Evolutionary conservation across 2,329 filamentous ascomycete species (phyloP), one percentile per base, ranked within the genome.

Genomic region (Paradendryphiella salina): DNA sequence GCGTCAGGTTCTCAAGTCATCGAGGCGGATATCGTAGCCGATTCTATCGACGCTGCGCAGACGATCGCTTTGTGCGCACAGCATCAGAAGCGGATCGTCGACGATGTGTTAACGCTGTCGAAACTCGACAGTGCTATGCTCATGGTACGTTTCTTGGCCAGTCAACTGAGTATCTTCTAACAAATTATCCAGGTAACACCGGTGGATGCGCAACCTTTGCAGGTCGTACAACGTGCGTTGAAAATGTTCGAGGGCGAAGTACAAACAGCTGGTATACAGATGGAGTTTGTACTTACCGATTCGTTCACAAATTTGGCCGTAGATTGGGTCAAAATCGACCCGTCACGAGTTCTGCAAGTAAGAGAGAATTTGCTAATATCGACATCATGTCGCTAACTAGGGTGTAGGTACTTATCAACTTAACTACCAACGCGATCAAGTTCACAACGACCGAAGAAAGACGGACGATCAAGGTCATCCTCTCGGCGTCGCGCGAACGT

Each of bases 181-280:
- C 36, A 31, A 8, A 9, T 11, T 34, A 1, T 1, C 5, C 38
- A 68, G 65, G 65, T 92, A 5, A 87, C 87, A 0, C 88, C 88
- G 1, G 83, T 86, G 15, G 85, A 85, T 10, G 82, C 85, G 1
- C 83, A 88, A 59, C 87, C 88, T 0, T 76, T 88, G 43, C 79
- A 79, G 7, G 82, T 91, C 34, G 81, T 90, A 2, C 80, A 84
- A 46, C 80, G 83, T 23, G 84, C 87, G 0, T 68, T 92, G 29
- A 89, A 88, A 65, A 91, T 93, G 82, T 91, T 91, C 59, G 86
- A 89, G 60, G 84, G 86, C 4, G 88, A 92, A 67, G 78, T 89
- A 3, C 82, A 85, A 33, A 86, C 84, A 20, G 82, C 85, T 1
- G 82, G 85, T 35, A 90, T 92, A 44, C 75, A 83, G 39, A 79